Base-by-base conservation (phyloP, 495 filamentous ascomycete species). In the Lasiosphaeria miniovina region DNA sequence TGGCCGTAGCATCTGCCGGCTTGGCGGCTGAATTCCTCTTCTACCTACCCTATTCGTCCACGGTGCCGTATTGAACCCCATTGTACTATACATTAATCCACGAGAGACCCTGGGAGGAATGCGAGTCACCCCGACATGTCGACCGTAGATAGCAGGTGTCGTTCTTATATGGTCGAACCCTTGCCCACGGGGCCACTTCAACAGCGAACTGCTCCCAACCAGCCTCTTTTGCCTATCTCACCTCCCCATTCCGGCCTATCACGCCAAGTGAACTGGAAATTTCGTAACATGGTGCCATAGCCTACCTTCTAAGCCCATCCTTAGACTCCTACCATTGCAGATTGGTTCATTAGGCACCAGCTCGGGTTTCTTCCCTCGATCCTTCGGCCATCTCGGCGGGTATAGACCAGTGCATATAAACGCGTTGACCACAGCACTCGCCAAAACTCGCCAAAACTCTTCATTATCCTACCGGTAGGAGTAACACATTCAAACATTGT, bases 11-110 rank as follows among this genome's bases (percentile, higher is more conserved):
- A 46, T 46, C 43, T 46, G 43, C 43, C 43, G 43, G 43, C 43
- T 46, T 46, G 43, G 43, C 43, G 43, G 43, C 43, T 46, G 43
- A 46, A 46, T 46, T 46, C 43, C 43, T 14, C 5, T 11, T 46
- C 15, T n/a, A 46, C 43, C 43, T 46, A n/a, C 43, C 43, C 12
- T n/a, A 14, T 46, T 46, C 12, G 43, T 9, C 5, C 43, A 46
- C 15, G 15, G 4, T n/a, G 43, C 43, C 43, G 8, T 5, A 46
- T 46, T 46, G 43, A 14, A 11, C 43, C 43, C 1, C 15, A n/a
- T 14, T 46, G 15, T 46, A 11, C 7, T 5, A 46, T 5, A n/a
- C 15, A 5, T 41, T 41, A 41, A 41, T 7, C 38, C 12, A 41
- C 38, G 12, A 12, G 8, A 41, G 12, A 41, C 7, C 14, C 38